phyloP scores from a whole-genome alignment of 169 alveolate genomes.

The Babesia gibsoni region DNA sequence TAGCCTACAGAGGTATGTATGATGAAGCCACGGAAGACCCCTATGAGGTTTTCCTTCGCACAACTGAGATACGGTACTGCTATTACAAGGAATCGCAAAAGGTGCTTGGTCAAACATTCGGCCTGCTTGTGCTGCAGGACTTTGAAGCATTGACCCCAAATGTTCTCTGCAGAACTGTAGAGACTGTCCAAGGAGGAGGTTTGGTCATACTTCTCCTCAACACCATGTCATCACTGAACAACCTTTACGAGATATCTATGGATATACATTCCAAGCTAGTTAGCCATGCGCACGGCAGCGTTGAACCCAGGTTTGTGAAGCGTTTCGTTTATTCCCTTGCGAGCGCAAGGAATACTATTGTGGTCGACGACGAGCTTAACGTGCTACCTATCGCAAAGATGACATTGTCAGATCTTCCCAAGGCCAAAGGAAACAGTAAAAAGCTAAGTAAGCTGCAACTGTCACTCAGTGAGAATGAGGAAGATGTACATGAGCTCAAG shows the following conservation, averaged over 20 bases:
- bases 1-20: constrained; percentile 89
- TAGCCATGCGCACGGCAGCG: constrained; percentile 79
- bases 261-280: constrained; percentile 93
- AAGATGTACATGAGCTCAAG: constrained; percentile 47
- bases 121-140: constrained; percentile 96
- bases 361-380: constrained; percentile 98
- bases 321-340: constrained; percentile 86
- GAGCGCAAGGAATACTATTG: constrained; percentile 87
- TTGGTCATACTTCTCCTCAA: constrained; percentile 86
- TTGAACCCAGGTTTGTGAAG: constrained; percentile 93
- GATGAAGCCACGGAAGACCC: constrained; percentile 95
- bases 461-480: constrained; percentile 29
- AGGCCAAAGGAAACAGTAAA: constrained; percentile 20
- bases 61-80: constrained; percentile 95
- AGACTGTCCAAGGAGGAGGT: constrained; percentile 99
- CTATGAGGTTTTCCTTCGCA: constrained; percentile 91
- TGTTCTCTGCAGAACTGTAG: constrained; percentile 98
- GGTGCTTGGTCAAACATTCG: constrained; percentile 94
- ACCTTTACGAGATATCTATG: constrained; percentile 88
- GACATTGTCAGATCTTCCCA: constrained; percentile 16
- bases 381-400: constrained; percentile 90
- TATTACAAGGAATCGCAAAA: constrained; percentile 95
- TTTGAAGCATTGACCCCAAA: constrained; percentile 99
- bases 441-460: constrained; percentile 34
- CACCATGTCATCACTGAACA: constrained; percentile 83